Evolutionary conservation across 202 grass and related monocot species (phyloP), one percentile per base, ranked within the genome.

Genomic region (Hordeum pubiflorum): DNA sequence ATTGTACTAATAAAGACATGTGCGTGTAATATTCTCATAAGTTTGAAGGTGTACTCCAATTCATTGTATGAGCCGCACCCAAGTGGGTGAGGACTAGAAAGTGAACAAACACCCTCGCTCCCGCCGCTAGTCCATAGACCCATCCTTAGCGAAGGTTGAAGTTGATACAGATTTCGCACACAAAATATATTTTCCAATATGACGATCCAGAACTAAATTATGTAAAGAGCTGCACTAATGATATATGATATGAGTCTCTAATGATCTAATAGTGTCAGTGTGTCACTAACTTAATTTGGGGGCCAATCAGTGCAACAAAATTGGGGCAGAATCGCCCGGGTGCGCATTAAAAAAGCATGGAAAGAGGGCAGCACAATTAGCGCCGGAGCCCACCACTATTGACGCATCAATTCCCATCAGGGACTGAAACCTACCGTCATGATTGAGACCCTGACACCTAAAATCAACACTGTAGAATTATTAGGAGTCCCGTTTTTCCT

Each of bases 381-480:
- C 23, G 60, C 74, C 50, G 61, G 87, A 79, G 79, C 83, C 83
- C 79, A 89, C 87, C 83, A 86, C 75, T 89, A 48, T 48, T 78
- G 38, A 39, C 83, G 79, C 74, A 89, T 79, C 83, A 75, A 75
- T 82, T 82, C 79, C 44, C 44, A 55, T 69, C 33, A 32, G 52
- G 64, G 39, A 80, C 46, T 34, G 22, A 78, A 75, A 97, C 93
- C 90, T 86, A 97, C 74, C 84, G 7, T 6, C 66, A 74, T 89
- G 81, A 97, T 89, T 63, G 86, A 64, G 88, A 93, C 86, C 69
- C 74, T 81, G 60, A 33, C 44, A 61, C 13, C 79, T 40, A 57
- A 58, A 67, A 84, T 78, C 81, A 79, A 85, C 71, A 71, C 33
- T 6, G 54, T 29, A 85, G 46, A 55, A 68, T 32, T 33, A 74